Percentiles rank a stretch among this genome's conserved stretches.
Evolutionary conservation across 257 asterid species (phyloP).

Genomic region (Nicotiana noctiflora): DNA sequence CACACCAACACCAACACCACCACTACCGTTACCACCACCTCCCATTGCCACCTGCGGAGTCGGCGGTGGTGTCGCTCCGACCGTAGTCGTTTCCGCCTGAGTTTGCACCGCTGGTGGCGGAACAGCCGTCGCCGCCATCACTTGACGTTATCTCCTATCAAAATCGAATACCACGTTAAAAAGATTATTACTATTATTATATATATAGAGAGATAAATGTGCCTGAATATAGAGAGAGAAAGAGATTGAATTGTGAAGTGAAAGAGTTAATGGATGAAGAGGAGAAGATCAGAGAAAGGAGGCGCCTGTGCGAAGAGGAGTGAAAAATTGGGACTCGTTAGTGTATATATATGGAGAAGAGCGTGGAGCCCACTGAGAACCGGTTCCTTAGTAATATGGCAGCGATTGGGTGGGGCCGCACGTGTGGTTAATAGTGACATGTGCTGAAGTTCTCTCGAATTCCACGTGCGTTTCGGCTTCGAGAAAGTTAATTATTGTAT

Average conservation of each 20-base stretch:
- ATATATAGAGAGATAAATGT: neutral
- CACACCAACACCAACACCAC: constrained; percentile 3
- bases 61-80: constrained; percentile 25
- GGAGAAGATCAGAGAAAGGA: neutral
- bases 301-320: neutral
- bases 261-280: neutral
- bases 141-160: neutral
- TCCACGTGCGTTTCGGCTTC: too few species aligned
- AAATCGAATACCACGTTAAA: neutral
- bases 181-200: too few species aligned
- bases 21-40: constrained; percentile 1
- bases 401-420: constrained; percentile 2
- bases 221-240: neutral
- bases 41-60: neutral
- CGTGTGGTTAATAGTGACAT: neutral
- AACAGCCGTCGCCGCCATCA: constrained; percentile 42
- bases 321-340: neutral
- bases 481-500: too few species aligned
- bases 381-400: neutral
- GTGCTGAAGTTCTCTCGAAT: neutral
- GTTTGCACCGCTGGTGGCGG: constrained; percentile 25
- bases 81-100: constrained; percentile 9
- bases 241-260: neutral
- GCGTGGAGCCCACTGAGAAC: neutral
- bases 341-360: neutral